phyloP scores from a whole-genome alignment of 1,284 basidiomycete species.

The Heterobasidion annosum region DNA sequence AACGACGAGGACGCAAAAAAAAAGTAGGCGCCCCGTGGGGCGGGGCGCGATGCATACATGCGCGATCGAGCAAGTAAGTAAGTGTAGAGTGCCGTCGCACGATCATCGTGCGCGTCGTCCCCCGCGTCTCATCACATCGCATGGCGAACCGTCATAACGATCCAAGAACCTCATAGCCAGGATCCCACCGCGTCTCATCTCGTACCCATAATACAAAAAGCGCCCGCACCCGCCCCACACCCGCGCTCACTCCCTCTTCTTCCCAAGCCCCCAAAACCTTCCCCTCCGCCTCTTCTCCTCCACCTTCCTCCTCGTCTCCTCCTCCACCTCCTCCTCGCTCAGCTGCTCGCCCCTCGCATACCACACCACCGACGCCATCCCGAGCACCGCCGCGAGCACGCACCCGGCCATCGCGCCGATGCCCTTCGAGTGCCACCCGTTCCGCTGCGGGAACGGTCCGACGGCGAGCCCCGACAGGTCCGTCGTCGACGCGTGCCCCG shows the following conservation, averaged over 20 bases:
- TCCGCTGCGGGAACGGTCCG: constrained; percentile 62
- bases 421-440: constrained; percentile 77
- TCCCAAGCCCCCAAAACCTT: constrained; percentile 10
- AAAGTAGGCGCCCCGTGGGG: too few species aligned
- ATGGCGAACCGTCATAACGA: too few species aligned
- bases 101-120: too few species aligned
- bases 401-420: constrained; percentile 61
- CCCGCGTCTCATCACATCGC: too few species aligned
- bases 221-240: too few species aligned
- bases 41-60: too few species aligned
- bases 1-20: too few species aligned
- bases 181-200: too few species aligned
- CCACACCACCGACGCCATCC: constrained; percentile 77
- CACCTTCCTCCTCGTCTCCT: constrained; percentile 46
- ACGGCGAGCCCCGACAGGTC: constrained; percentile 54
- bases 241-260: constrained; percentile 1
- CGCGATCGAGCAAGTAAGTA: too few species aligned
- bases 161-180: too few species aligned
- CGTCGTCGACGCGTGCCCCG: constrained; percentile 52
- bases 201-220: too few species aligned
- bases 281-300: constrained; percentile 41
- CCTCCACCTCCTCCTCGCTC: constrained; percentile 72
- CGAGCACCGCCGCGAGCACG: constrained; percentile 71
- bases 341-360: constrained; percentile 61
- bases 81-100: too few species aligned